A percentile compares a stretch with the other conserved stretches of the same genome.
phyloP scores from a whole-genome alignment of 2,329 filamentous ascomycete species.

The Diaporthe aspalathi region DNA sequence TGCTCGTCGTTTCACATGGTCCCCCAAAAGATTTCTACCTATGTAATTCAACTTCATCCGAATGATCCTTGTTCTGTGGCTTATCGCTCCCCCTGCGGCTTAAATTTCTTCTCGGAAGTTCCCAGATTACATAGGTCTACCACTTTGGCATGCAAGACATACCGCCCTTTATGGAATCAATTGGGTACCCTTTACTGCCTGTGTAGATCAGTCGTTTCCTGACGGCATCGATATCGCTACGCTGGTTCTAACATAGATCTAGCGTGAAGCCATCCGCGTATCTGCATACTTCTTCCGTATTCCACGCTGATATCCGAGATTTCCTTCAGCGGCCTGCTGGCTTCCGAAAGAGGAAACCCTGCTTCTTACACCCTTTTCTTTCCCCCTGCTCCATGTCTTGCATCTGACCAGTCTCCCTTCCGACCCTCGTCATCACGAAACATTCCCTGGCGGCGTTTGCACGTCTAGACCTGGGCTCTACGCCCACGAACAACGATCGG shows the following conservation, averaged over 20 bases:
- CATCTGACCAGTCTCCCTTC: conserved; percentile 5
- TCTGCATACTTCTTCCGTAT: not conserved
- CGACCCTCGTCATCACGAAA: not conserved
- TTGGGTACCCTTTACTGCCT: not conserved
- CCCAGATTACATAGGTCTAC: not conserved
- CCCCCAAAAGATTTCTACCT: not conserved
- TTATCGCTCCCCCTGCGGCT: conserved; percentile 2
- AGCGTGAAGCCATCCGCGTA: conserved; percentile 3
- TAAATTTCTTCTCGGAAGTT: not conserved
- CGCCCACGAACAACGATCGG: not conserved
- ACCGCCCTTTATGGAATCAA: not conserved
- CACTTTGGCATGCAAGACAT: conserved; percentile 1
- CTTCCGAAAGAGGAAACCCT: conserved; percentile 20
- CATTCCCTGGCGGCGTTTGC: not conserved
- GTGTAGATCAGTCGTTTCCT: not conserved
- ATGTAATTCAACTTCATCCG: not conserved
- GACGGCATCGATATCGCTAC: not conserved
- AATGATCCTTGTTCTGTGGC: conserved; percentile 2
- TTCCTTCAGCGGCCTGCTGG: conserved; percentile 22
- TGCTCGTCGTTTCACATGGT: not conserved
- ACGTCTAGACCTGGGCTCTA: not conserved
- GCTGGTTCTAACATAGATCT: not conserved
- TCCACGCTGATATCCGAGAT: conserved; percentile 27
- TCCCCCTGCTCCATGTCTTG: not conserved
- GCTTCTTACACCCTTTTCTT: not conserved